Base-by-base conservation (phyloP, 2,329 filamentous ascomycete species). In the Colletotrichum caudatum region DNA sequence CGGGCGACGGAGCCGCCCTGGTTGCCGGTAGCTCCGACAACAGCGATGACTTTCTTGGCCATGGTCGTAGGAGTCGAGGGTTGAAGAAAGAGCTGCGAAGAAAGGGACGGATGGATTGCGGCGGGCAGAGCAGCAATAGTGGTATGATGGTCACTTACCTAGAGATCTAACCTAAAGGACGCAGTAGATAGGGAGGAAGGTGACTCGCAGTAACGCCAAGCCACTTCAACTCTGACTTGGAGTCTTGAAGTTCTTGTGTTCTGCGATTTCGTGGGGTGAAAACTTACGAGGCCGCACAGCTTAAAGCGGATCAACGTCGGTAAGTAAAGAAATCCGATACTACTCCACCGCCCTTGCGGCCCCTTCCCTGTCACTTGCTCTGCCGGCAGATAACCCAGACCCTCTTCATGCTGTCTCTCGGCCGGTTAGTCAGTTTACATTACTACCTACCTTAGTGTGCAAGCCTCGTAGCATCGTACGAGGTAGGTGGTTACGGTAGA, bases 1-100 rank as follows among this genome's bases (percentile, higher is more conserved):
- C 83, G 83, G 46, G 83, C 84, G n/a, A 88, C 85, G 5, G 84
- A 85, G n/a, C 85, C 84, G 69, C 86, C 86, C 71, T 88, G 85
- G 69, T 83, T 84, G 50, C 84, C 86, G 11, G 85, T 87, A 33
- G 83, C 84, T 18, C 85, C 85, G 59, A 86, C 78, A 6, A 87
- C 82, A 29, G 81, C 81, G 51, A 86, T 76, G 62, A 86, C 37
- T 46, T 64, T 74, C 67, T 84, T 60, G 29, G 65, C 20, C 74
- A 73, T 75, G 4, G 14, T 44, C 29, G 48, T 48, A 18, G 14
- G n/a, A 26, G 35, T 46, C 20, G 3, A 26, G 12, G 16, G 35
- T 16, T n/a, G 48, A 39, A 29, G 29, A 5, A 16, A 50, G 18
- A 33, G 23, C 56, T 23, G 16, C 5, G 29, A 29, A 29, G 29